A percentile compares a stretch with the other conserved stretches of the same genome.
Evolutionary conservation across 2,329 filamentous ascomycete species (phyloP).

Genomic region (Calonectria hawksworthii): DNA sequence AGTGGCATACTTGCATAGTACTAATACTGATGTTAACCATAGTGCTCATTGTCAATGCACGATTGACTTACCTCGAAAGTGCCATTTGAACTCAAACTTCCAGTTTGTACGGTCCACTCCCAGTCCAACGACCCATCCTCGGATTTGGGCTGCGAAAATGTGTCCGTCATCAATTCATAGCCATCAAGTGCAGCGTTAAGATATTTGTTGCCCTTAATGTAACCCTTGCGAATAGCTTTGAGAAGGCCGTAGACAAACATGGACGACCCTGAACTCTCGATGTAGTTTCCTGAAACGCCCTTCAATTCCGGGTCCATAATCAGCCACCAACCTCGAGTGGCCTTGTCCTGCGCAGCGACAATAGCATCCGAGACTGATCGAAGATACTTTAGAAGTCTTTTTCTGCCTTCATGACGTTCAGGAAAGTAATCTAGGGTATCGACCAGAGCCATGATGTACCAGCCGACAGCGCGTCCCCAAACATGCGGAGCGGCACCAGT

Average conservation of each 20-base stretch:
- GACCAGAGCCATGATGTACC: not conserved
- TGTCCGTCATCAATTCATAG: not conserved
- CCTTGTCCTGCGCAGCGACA: not conserved
- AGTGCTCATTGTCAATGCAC: accelerated
- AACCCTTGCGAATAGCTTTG: not conserved
- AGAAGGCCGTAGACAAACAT: conserved; percentile 1
- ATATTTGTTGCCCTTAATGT: not conserved
- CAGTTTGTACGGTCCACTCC: not conserved
- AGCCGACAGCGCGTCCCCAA: not conserved
- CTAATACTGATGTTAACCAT: not conserved
- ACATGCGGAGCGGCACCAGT: not conserved
- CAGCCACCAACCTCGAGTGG: not conserved
- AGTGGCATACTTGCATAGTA: not conserved
- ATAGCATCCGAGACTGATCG: not conserved
- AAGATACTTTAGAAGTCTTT: not conserved
- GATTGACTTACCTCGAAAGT: not conserved
- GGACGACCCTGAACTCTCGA: not conserved
- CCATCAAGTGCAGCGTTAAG: not conserved
- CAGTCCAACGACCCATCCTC: not conserved
- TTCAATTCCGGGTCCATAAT: not conserved
- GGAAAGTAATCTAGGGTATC: not conserved
- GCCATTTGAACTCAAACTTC: not conserved
- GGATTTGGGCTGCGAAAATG: not conserved
- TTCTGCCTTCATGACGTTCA: not conserved
- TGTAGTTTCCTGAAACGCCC: not conserved